A percentile compares a stretch with the other conserved stretches of the same genome.
These are phyloP conservation scores for Paramyrothecium sp. DNA, from an alignment of 2,329 filamentous ascomycete species.

Conservation along the genomic window DNA sequence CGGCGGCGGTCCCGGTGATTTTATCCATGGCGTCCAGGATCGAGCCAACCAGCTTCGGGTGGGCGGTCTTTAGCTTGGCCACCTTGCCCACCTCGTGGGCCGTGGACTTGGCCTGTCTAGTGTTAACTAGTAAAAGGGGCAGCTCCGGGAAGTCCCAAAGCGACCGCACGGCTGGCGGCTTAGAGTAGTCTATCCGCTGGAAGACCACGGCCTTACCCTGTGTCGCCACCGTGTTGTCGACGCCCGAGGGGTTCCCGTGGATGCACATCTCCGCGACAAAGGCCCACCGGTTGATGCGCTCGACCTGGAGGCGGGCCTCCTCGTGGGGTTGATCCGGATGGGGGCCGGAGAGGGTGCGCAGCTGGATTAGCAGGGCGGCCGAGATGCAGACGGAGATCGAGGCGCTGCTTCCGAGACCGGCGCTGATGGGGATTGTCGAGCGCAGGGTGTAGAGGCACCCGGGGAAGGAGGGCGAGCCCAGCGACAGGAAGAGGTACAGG, in stretches of 20 bases:
- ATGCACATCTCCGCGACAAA: constrained; percentile 98
- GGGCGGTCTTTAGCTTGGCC: constrained; percentile 63
- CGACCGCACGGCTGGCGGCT: constrained; percentile 73
- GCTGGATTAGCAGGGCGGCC: constrained; percentile 80
- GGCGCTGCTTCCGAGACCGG: constrained; percentile 90
- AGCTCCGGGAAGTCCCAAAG: constrained; percentile 89
- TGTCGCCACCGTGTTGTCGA: constrained; percentile 94
- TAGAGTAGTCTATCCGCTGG: constrained; percentile 73
- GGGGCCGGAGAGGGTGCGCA: constrained; percentile 83
- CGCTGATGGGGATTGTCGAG: constrained; percentile 90
- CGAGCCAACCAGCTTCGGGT: constrained; percentile 74
- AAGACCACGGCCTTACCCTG: constrained; percentile 95
- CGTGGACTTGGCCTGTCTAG: constrained; percentile 83
- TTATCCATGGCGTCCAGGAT: constrained; percentile 86
- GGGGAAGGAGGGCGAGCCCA: constrained; percentile 76
- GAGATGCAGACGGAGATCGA: constrained; percentile 89
- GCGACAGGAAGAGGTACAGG: constrained; percentile 87
- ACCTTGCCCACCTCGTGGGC: constrained; percentile 86
- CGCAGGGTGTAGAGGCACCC: constrained; percentile 87
- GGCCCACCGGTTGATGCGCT: constrained; percentile 96
- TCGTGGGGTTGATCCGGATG: constrained; percentile 87
- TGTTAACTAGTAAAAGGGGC: constrained; percentile 86
- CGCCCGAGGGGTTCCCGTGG: constrained; percentile 92
- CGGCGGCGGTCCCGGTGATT: constrained; percentile 56
- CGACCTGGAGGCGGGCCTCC: constrained; percentile 86